phyloP scores from a whole-genome alignment of 2,329 filamentous ascomycete species.

The Venturia pyrina region DNA sequence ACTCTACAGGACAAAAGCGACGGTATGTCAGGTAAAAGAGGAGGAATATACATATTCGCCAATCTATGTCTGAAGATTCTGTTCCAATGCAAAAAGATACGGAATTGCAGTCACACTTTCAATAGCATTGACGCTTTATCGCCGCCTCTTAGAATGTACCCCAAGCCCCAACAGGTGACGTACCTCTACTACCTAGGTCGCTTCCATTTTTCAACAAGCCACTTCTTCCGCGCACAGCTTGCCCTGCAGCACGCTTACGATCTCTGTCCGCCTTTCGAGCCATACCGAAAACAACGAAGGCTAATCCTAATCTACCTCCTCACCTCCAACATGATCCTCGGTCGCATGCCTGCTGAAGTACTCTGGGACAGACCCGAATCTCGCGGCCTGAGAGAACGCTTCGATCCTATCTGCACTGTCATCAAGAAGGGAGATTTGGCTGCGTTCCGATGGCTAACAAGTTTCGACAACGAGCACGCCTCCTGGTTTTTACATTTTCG shows the following conservation, averaged over 20 bases:
- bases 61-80: slow-evolving; percentile 83
- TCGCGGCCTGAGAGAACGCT: slow-evolving; percentile 51
- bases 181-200: slow-evolving; percentile 92
- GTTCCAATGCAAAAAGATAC: slow-evolving; percentile 76
- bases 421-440: slow-evolving; percentile 66
- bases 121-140: slow-evolving; percentile 77
- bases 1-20: slow-evolving; percentile 74
- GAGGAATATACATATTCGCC: slow-evolving; percentile 83
- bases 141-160: slow-evolving; percentile 71
- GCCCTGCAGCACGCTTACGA: slow-evolving; percentile 72
- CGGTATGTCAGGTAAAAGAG: slow-evolving; percentile 57
- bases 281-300: slow-evolving; percentile 55
- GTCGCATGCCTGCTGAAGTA: slow-evolving; percentile 61
- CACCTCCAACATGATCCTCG: slow-evolving; percentile 71
- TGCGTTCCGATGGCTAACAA: slow-evolving; percentile 60
- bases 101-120: slow-evolving; percentile 80
- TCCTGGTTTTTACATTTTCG: slow-evolving; percentile 68
- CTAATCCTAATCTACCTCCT: slow-evolving; percentile 78
- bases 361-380: slow-evolving; percentile 66
- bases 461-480: slow-evolving; percentile 42
- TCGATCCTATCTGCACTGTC: slow-evolving; percentile 61
- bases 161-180: slow-evolving; percentile 76
- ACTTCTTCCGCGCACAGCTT: slow-evolving; percentile 66
- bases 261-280: slow-evolving; percentile 49
- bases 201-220: slow-evolving; percentile 76